A percentile compares a stretch with the other conserved stretches of the same genome.
Evolutionary conservation across 2,329 filamentous ascomycete genomes (phyloP).

Genomic region (Colletotrichum incanum): DNA sequence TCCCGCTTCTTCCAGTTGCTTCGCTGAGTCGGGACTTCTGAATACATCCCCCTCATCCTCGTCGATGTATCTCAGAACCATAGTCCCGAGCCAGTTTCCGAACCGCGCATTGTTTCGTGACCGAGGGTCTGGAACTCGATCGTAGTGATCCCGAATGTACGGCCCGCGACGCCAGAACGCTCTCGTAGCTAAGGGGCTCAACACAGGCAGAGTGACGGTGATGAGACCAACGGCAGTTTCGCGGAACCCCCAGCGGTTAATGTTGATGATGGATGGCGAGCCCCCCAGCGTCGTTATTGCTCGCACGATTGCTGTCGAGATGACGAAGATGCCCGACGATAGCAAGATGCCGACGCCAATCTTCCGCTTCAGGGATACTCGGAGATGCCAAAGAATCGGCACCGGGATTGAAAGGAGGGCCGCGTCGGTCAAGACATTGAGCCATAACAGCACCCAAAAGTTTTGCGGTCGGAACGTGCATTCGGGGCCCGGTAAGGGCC

Average conservation of each 20-base stretch:
- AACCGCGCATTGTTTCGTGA: constrained; percentile 23
- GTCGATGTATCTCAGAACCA: constrained; percentile 34
- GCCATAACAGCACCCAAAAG: constrained; percentile 45
- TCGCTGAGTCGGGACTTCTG: background rate
- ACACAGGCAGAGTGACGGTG: constrained; percentile 44
- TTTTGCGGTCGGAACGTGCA: constrained; percentile 46
- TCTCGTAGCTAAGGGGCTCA: constrained; percentile 41
- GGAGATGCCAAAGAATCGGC: constrained; percentile 47
- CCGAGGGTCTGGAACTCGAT: constrained; percentile 5
- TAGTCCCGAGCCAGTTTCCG: constrained; percentile 29
- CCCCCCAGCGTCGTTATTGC: constrained; percentile 45
- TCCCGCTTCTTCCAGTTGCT: constrained; percentile 8
- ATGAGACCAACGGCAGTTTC: constrained; percentile 47
- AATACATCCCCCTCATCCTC: constrained; percentile 9
- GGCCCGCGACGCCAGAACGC: constrained; percentile 43
- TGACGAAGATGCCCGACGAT: constrained; percentile 49
- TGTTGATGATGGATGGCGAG: constrained; percentile 47
- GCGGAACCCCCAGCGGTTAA: constrained; percentile 45
- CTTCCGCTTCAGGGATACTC: constrained; percentile 40
- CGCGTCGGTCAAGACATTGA: constrained; percentile 48
- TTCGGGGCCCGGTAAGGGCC: constrained; percentile 44
- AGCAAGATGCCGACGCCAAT: constrained; percentile 46
- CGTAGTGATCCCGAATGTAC: constrained; percentile 37
- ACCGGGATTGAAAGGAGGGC: constrained; percentile 48
- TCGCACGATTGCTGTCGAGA: constrained; percentile 47